Base-by-base conservation (phyloP, 192 early-diverging fungal species). In the Entomortierella lignicola region DNA sequence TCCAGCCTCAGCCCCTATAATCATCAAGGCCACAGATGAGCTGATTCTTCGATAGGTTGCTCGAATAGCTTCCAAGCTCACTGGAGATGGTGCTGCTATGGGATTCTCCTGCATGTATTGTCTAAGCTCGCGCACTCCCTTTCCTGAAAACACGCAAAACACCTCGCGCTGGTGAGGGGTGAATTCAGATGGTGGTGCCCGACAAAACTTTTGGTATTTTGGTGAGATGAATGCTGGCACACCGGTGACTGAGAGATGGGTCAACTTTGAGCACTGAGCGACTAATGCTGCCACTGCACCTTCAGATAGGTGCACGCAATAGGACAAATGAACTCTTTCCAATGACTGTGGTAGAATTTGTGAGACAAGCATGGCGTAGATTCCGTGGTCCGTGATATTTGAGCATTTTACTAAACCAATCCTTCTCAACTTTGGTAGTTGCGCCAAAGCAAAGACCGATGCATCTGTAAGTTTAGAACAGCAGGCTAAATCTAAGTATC, bases 81-180 rank as follows among this genome's bases (percentile, higher is more conserved):
- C 27, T 21, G 32, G 43, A 10, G 47, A 53, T 17, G 63, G 20
- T 18, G n/a, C 4, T 1, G 52, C 50, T n/a, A 39, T 32, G 0
- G 55, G 63, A 18, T 70, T 47, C 44, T 79, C 75, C 18, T 65
- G 61, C 75, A 79, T 79, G 13, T 63, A 80, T 5, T 57, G 34
- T 34, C 85, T 67, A 15, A 89, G 60, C 8, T 89, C 86, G 23
- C 82, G 73, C 13, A 89, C 88, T 17, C 88, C 88, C 55, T 81
- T 83, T 4, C 88, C 88, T 55, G 83, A 85, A 55, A 85, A 89
- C 11, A 89, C 88, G 59, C 88, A 89, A 82, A 89, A 89, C n/a
- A 85, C 80, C 21, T 82, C 72, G 12, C 84, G 72, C 54, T 89
- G 88, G 54, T 88, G 82, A 0, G 50, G 63, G 18, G 77, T 85